These are phyloP conservation scores for Neurospora hispaniola DNA, from an alignment of 495 filamentous ascomycete species.

Conservation along the genomic window DNA sequence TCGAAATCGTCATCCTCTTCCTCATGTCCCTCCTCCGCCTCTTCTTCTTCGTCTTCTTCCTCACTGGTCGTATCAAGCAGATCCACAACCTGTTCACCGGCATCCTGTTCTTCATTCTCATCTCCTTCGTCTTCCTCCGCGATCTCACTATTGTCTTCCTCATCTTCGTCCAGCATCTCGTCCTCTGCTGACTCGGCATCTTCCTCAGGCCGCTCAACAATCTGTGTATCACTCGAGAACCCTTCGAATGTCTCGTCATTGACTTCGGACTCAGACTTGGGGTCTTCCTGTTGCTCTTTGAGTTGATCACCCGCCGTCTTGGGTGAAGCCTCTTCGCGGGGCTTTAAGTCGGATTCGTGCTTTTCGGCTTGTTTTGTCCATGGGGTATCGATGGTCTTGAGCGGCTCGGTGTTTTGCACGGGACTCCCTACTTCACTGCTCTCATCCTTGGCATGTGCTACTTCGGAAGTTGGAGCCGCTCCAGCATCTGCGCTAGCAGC, in stretches of 20 bases:
- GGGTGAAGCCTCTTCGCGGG: neutral
- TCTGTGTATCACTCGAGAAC: neutral
- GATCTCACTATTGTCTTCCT: neutral
- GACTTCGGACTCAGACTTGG: neutral
- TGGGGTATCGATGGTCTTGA: neutral
- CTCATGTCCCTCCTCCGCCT: conserved; percentile 7
- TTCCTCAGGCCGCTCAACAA: neutral
- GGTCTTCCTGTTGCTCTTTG: neutral
- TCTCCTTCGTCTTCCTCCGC: conserved; percentile 2
- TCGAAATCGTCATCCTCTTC: neutral
- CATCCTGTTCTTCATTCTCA: conserved; percentile 8
- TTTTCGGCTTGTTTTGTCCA: neutral
- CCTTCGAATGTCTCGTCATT: neutral
- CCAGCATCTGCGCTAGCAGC: neutral
- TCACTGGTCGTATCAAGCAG: conserved; percentile 1
- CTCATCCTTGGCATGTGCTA: neutral
- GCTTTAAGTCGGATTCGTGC: neutral
- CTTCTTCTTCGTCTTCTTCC: conserved; percentile 17
- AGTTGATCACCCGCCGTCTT: neutral
- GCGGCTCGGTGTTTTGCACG: neutral
- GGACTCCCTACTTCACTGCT: neutral
- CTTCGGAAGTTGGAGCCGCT: neutral
- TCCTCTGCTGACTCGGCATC: neutral
- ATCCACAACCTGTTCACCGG: conserved; percentile 13
- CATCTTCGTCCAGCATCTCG: neutral